Base-by-base conservation (phyloP, 139 green algal species). In the Pleodorina starrii region DNA sequence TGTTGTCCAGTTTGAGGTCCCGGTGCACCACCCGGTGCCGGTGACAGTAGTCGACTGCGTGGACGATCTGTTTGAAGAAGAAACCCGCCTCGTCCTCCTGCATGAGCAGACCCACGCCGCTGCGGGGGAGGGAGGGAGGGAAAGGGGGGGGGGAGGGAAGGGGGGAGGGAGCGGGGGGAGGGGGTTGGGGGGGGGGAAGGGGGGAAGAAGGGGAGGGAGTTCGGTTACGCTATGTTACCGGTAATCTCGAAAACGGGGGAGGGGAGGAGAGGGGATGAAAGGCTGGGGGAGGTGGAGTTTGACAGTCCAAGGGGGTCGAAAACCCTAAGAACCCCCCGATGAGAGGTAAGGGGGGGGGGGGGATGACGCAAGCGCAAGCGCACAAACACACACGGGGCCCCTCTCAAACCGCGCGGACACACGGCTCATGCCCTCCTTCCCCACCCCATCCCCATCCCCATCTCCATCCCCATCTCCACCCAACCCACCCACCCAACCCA, bases 11-110 rank as follows among this genome's bases (percentile, higher is more conserved):
- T 71, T 87, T 87, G 29, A 87, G 81, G 71, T 94, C 91, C 16
- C 91, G 91, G 81, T 94, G 91, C 36, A 90, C 91, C 36, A 94
- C 91, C 40, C 91, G 71, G 71, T 89, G 75, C 51, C 84, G 88
- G 86, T 99, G 97, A 94, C 97, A 99, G 93, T 97, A 99, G 59
- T 97, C 96, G n/a, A 99, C 96, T 0, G 97, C 96, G 44, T 86
- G 89, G 32, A 93, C 88, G 35, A 94, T 90, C 84, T 92, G 88
- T 78, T 93, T 96, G 92, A 98, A 98, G 86, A 98, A 97, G 91
- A 96, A 99, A 0, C 93, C 90, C 0, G 96, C 97, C 90, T 98
- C 95, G 84, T 95, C 91, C 87, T 95, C 94, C 44, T 86, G 63
- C 87, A 96, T 90, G 25, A 94, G 86, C 40, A 96, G 71, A 5